Evolutionary conservation across 2,329 filamentous ascomycete genomes (phyloP).

Genomic region (Lecanicillium sp.): DNA sequence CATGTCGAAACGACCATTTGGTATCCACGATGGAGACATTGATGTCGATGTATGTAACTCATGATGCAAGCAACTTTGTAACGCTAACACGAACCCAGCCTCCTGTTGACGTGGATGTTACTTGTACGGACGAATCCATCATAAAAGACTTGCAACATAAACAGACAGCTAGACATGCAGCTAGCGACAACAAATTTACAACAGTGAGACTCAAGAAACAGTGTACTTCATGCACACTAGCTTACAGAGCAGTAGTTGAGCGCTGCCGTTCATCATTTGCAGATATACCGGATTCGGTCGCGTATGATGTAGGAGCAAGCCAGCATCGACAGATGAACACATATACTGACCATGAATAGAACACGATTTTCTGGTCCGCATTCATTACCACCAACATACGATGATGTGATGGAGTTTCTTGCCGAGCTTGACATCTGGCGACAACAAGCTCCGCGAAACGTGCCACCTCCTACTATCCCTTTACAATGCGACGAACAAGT

Average conservation of each 20-base stretch:
- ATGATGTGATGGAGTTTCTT: slow-evolving; percentile 5
- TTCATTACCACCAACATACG: slow-evolving; percentile 2
- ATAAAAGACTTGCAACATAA: slow-evolving; percentile 1
- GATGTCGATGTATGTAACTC: slow-evolving; percentile 2
- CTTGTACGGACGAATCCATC: not conserved
- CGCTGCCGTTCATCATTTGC: not conserved
- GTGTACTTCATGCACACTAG: no score
- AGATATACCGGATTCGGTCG: slow-evolving; percentile 1
- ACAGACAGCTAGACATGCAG: not conserved
- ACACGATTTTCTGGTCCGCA: slow-evolving; percentile 4
- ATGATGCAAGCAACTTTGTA: not conserved
- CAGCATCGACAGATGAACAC: not conserved
- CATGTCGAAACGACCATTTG: slow-evolving; percentile 6
- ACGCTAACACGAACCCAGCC: not conserved
- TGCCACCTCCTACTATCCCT: not conserved
- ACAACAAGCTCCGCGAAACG: slow-evolving; percentile 2
- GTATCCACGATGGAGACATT: slow-evolving; percentile 4
- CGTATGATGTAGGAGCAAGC: slow-evolving; percentile 1
- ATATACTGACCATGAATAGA: not conserved
- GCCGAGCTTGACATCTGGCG: slow-evolving; percentile 3
- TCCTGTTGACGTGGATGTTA: slow-evolving; percentile 2
- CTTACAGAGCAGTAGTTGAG: not conserved
- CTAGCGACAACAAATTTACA: not conserved
- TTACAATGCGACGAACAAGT: slow-evolving; percentile 4
- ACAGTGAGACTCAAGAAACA: not conserved